phyloP scores from a whole-genome alignment of 768 basidiomycete species.

The Antrodiella citrinella region DNA sequence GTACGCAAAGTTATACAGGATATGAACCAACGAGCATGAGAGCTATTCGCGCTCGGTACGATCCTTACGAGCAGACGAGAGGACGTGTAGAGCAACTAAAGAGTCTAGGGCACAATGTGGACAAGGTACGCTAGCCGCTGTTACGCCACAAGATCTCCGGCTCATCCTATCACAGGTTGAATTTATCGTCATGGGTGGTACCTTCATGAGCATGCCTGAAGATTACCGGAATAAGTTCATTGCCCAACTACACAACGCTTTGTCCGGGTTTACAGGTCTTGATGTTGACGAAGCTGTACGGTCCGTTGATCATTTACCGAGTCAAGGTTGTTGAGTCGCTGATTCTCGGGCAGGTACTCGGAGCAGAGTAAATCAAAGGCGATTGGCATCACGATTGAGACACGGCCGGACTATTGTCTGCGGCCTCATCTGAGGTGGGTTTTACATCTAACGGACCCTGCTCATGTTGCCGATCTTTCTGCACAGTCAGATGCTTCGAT shows the following conservation, averaged over 20 bases:
- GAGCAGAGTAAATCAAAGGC: constrained; percentile 98
- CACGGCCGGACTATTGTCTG: constrained; percentile 95
- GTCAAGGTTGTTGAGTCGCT: not conserved
- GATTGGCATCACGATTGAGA: constrained; percentile 98
- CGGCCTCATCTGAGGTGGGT: constrained; percentile 85
- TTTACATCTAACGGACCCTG: no score
- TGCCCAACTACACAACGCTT: constrained; percentile 92
- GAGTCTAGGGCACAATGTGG: constrained; percentile 92
- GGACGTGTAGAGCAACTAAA: constrained; percentile 95
- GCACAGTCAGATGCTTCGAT: constrained; percentile 91
- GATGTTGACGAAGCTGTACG: constrained; percentile 95
- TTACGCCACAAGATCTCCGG: not conserved
- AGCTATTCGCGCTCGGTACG: constrained; percentile 92
- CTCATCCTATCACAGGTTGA: constrained; percentile 49
- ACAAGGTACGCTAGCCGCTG: constrained; percentile 60
- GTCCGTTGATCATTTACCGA: constrained; percentile 27
- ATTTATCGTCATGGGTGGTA: constrained; percentile 96
- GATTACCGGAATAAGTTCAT: constrained; percentile 91
- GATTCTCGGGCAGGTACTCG: constrained; percentile 56
- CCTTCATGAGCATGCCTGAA: constrained; percentile 99
- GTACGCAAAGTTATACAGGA: constrained; percentile 92
- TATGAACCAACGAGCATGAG: constrained; percentile 99
- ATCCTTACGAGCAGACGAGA: constrained; percentile 95
- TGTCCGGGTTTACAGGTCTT: constrained; percentile 88
- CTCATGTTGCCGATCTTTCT: constrained; percentile 3